Evolutionary conservation across 148 eudicot genomes (phyloP).

Genomic region (Beta vulgaris): DNA sequence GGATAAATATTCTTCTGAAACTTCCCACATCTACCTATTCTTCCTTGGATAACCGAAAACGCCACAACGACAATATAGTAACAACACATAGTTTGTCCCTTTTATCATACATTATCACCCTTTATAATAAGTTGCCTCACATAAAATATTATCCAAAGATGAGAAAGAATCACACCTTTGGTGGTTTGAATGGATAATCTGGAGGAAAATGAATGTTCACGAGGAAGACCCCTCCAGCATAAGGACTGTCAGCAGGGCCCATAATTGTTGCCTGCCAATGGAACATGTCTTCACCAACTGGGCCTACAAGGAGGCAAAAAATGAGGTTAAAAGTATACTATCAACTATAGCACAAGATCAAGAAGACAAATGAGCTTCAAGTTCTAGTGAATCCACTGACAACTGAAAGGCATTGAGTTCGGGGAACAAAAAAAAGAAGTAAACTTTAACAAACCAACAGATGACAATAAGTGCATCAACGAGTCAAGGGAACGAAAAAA

Average conservation of each 20-base stretch:
- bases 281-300: constrained; percentile 59
- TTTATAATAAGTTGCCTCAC: neutral
- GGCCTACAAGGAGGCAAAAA: constrained; percentile 31
- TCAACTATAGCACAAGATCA: neutral
- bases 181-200: constrained; percentile 70
- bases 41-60: neutral
- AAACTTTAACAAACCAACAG: neutral
- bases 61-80: neutral
- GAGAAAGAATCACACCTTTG: constrained; percentile 40
- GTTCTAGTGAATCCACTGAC: neutral
- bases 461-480: neutral
- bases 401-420: neutral
- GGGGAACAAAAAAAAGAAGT: no score
- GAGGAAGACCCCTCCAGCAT: constrained; percentile 65
- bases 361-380: neutral
- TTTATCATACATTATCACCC: neutral
- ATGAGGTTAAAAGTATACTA: neutral
- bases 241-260: constrained; percentile 73
- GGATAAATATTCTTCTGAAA: neutral
- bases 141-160: neutral
- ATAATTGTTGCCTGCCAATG: constrained; percentile 70
- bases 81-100: neutral
- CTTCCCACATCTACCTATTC: neutral
- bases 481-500: neutral
- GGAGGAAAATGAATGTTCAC: constrained; percentile 61